Conservation (phyloP, 73 alveolate species). For the Tetrahymena malaccensis region DNA sequence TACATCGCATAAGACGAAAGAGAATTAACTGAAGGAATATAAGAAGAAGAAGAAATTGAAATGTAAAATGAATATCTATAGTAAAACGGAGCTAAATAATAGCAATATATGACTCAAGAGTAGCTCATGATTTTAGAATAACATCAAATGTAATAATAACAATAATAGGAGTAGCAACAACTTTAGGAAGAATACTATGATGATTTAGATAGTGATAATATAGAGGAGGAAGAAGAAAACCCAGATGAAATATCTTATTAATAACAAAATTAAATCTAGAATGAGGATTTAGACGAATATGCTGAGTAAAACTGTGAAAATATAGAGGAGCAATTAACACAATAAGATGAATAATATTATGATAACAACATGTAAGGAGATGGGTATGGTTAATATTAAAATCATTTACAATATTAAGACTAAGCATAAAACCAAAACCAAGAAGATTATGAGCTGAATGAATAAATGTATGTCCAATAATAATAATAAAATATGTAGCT, state of each 20-base stretch:
- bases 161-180: neutral
- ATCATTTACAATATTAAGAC: neutral
- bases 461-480: neutral
- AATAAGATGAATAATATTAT: neutral
- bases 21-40: neutral
- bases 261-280: neutral
- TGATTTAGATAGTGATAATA: neutral
- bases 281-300: neutral
- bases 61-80: neutral
- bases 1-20: neutral
- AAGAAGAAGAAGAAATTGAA: neutral
- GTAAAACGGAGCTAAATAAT: neutral
- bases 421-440: neutral
- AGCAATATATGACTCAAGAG: neutral
- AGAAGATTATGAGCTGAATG: neutral
- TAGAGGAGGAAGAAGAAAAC: neutral
- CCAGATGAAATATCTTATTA: neutral
- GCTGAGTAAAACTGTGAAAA: neutral
- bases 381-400: neutral
- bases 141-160: neutral
- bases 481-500: neutral
- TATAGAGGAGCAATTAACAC: neutral
- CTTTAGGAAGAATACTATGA: neutral
- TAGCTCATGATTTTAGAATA: neutral
- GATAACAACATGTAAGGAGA: neutral